A percentile compares a stretch with the other conserved stretches of the same genome.
These are phyloP conservation scores for Eutrema salsugineum DNA, from an alignment of 441 rosid genomes.

Conservation along the genomic window DNA sequence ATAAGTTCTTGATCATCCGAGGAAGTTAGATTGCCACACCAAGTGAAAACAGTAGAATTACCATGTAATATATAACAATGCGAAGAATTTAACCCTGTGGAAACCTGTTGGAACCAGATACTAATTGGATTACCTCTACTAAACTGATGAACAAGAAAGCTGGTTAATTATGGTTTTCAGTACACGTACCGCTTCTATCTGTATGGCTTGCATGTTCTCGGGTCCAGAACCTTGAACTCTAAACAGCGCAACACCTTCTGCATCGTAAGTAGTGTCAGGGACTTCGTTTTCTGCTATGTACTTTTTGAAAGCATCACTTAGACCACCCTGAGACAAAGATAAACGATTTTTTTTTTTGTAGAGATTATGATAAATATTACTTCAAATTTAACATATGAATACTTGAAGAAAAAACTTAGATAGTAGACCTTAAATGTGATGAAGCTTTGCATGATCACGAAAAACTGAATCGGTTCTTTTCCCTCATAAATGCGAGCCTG, in stretches of 20 bases:
- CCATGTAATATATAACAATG: slow-evolving; percentile 89
- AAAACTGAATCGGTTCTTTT: slow-evolving; percentile 90
- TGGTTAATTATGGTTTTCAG: neutral
- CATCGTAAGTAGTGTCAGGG: slow-evolving; percentile 72
- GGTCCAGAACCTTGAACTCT: slow-evolving; percentile 98
- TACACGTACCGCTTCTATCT: slow-evolving; percentile 84
- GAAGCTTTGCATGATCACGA: slow-evolving; percentile 89
- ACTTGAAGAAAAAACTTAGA: neutral
- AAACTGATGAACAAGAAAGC: neutral
- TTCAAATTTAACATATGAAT: neutral
- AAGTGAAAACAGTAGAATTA: slow-evolving; percentile 72
- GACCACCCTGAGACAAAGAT: slow-evolving; percentile 68
- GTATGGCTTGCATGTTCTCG: slow-evolving; percentile 97
- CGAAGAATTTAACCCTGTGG: slow-evolving; percentile 85
- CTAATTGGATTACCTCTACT: neutral
- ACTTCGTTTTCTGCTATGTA: slow-evolving; percentile 67
- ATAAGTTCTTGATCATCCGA: slow-evolving; percentile 78
- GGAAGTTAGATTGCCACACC: slow-evolving; percentile 91
- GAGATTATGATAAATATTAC: neutral
- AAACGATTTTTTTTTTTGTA: neutral
- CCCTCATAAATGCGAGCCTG: slow-evolving; percentile 92
- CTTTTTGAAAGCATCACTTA: slow-evolving; percentile 78
- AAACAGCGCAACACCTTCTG: slow-evolving; percentile 75
- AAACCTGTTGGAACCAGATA: slow-evolving; percentile 47
- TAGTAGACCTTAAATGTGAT: slow-evolving; percentile 76